Base-by-base conservation (phyloP, 2,329 filamentous ascomycete genomes). In the Hysterium pulicare region DNA sequence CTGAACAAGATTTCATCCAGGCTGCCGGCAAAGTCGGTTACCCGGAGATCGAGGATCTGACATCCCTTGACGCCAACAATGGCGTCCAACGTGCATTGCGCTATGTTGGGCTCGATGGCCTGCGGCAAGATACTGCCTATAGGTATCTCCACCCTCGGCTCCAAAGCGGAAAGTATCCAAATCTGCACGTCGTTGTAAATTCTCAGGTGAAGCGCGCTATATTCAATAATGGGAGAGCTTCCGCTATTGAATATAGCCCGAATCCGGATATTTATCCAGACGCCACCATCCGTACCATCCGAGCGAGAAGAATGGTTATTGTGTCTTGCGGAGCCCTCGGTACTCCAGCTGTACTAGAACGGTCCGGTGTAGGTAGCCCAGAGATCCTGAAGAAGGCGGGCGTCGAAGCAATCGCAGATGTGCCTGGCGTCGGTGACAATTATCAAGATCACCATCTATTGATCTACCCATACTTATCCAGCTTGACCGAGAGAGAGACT, bases 341-440 rank as follows among this genome's bases (percentile, higher is more conserved):
- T 2, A 77, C 78, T 0, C 78, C 80, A 0, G 60, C 65, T 0
- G 70, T 85, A 1, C 72, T 86, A 0, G 80, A 85, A 56, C 68
- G 82, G 16, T 85, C 82, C 0, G 82, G 82, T 6, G 54, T 86
- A 1, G 81, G 79, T n/a, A 68, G 71, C 33, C 63, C 70, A 1
- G 66, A 73, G 2, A 52, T 81, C 5, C 69, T 84, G 2, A 44
- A 68, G 10, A 68, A 69, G 38, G 73, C 78, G 46, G 66, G 70
- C 5, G 82, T 85, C 48, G 56, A 70, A 1, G 61, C 77, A 0
- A 51, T 82, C 9, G 68, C 75, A 9, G 71, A 83, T 47, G 73
- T 81, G 2, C 75, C 76, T 1, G 79, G 82, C 21, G 81, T 86
- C 5, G 83, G 82, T 4, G 76, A 76, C 45, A 81, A 85, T 60